Percentiles rank a stretch among this genome's conserved stretches.
Evolutionary conservation across 306 rosid genomes (phyloP).

Genomic region (Nissolia schottii): DNA sequence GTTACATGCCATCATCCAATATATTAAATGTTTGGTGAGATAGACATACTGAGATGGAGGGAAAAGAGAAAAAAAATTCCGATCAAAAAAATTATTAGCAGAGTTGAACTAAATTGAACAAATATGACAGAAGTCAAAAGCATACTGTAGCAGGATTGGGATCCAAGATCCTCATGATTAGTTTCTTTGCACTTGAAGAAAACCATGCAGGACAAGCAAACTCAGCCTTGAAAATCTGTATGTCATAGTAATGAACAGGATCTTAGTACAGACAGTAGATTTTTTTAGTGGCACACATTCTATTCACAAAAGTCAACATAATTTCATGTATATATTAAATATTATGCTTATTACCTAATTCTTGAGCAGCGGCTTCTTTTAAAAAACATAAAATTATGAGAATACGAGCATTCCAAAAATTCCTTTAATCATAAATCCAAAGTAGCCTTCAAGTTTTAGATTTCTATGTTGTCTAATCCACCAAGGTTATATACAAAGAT

Average conservation of each 20-base stretch:
- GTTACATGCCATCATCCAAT: conserved; percentile 30
- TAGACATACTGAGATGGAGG: neutral
- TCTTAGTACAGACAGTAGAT: neutral
- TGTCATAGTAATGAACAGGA: neutral
- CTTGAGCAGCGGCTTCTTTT: neutral
- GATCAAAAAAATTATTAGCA: neutral
- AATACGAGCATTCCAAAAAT: neutral
- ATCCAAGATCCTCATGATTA: conserved; percentile 71
- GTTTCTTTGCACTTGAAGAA: conserved; percentile 59
- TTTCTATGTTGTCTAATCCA: neutral
- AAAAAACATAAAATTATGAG: neutral
- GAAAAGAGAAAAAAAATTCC: neutral
- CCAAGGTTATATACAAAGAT: neutral
- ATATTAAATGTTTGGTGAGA: neutral
- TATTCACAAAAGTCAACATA: neutral
- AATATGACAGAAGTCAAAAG: neutral
- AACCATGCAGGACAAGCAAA: conserved; percentile 67
- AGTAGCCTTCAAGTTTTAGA: neutral
- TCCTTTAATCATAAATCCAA: neutral
- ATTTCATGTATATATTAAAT: neutral
- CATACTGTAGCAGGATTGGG: conserved; percentile 68
- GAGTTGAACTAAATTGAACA: neutral
- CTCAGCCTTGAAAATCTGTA: conserved; percentile 64
- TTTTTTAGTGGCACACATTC: neutral
- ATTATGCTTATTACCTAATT: neutral